Base-by-base conservation (phyloP, 495 filamentous ascomycete species). In the Talaromyces trachyspermus region DNA sequence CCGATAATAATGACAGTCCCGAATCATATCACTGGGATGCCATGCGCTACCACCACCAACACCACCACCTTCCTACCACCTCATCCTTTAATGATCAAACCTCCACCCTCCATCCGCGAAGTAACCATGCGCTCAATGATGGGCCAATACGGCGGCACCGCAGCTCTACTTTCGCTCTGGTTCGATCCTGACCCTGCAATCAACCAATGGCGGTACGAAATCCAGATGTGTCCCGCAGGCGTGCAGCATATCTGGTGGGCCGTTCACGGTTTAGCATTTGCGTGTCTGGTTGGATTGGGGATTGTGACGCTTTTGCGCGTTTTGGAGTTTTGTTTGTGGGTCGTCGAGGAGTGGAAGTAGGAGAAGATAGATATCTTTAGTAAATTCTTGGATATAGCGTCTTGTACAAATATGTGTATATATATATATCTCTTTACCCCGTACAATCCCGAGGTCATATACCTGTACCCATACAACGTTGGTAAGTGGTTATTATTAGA, bases 121-220 rank as follows among this genome's bases (percentile, higher is more conserved):
- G 79, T 96, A 43, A 98, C 92, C 0, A 84, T 97, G 4, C 78
- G 88, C n/a, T 95, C 88, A 54, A 96, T 98, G 92, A 98, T 98
- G 92, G 92, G 91, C 19, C 85, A 85, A 20, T 97, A 81, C 57
- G 82, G 80, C 15, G 92, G 92, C 4, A 89, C 95, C 61, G 90
- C 88, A 0, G 94, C 88, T 0, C 68, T 98, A 23, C 60, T 98
- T 33, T 89, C 83, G 32, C 70, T 84, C 2, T 98, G 94, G 94
- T 97, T 89, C 58, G 86, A 97, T 63, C 56, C 74, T 30, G 65
- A 72, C 4, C 55, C 54, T 0, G 68, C 57, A 7, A 52, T 42
- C 37, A 53, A 46, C 66, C 81, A 86, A 53, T 98, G 92, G 92
- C 72, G 72, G 53, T 86, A 86, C 43, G 87, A 87, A 48, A 89